Percentiles rank a stretch among this genome's conserved stretches.
phyloP scores from a whole-genome alignment of 2,329 filamentous ascomycete species.

The Talaromyces piceae region DNA sequence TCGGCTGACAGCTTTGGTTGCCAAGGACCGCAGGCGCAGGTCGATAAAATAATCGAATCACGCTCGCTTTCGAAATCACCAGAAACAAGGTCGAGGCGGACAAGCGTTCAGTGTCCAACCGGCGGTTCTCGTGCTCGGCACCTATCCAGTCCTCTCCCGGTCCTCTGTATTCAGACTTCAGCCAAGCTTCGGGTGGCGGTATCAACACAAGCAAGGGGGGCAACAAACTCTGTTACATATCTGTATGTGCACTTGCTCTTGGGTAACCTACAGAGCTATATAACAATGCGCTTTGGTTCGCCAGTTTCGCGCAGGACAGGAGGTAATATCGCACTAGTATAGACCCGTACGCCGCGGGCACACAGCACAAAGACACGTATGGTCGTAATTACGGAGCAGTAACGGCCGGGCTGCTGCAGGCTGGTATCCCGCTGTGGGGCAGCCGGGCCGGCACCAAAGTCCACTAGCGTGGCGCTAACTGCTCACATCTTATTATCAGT shows the following conservation, averaged over 20 bases:
- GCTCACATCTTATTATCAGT: neutral
- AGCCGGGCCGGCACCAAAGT: constrained; percentile 4
- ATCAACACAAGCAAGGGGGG: neutral
- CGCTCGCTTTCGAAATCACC: neutral
- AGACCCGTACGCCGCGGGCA: neutral
- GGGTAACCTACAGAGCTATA: no score
- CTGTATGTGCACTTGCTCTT: no score
- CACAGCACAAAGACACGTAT: neutral
- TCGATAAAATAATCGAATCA: neutral
- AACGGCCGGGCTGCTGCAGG: neutral
- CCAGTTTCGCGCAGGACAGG: neutral
- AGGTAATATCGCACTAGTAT: neutral
- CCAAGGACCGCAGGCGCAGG: neutral
- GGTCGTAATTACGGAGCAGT: neutral
- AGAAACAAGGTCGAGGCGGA: neutral
- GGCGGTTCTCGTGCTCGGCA: no score
- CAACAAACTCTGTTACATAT: no score
- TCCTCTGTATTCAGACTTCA: no score
- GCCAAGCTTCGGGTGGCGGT: neutral
- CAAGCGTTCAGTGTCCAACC: neutral
- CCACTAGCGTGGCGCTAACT: neutral
- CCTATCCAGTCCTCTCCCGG: no score
- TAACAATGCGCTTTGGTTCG: no score
- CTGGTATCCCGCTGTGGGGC: constrained; percentile 9
- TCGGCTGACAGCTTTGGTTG: neutral